These are phyloP conservation scores for Acanthamoeba culbertsoni DNA, from an alignment of 208 protist genomes.

Conservation along the genomic window DNA sequence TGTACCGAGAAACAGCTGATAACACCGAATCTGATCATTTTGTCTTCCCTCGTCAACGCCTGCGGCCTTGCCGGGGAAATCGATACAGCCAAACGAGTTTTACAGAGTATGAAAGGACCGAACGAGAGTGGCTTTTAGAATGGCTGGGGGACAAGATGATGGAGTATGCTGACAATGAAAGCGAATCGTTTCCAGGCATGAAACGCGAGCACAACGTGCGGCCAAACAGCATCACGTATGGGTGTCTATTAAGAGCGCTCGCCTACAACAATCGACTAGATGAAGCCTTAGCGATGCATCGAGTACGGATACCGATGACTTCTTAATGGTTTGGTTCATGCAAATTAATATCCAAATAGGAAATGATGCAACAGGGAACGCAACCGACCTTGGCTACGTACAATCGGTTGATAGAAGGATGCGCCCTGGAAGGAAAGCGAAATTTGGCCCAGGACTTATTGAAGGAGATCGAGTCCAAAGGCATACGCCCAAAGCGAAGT, in stretches of 20 bases:
- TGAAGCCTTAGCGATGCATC: background rate
- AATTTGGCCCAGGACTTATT: background rate
- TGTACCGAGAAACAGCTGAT: background rate
- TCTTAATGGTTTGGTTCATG: background rate
- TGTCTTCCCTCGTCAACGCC: background rate
- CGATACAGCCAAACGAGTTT: background rate
- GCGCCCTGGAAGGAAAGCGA: background rate
- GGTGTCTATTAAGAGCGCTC: background rate
- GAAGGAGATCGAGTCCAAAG: background rate
- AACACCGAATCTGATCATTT: background rate
- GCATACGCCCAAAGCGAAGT: background rate
- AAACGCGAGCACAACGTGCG: background rate
- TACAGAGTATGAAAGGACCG: background rate
- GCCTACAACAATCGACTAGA: background rate
- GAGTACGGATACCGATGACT: background rate
- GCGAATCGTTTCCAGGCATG: background rate
- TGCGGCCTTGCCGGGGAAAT: background rate
- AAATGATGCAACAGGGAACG: background rate
- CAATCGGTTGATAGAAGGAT: background rate
- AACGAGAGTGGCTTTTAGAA: too few relatives aligned
- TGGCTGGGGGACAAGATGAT: too few relatives aligned
- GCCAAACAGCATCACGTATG: background rate
- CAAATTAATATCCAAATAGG: background rate
- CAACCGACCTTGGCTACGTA: background rate
- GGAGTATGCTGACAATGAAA: too few relatives aligned